Base-by-base conservation (phyloP, 768 basidiomycete species). In the Baorangia bicolor region DNA sequence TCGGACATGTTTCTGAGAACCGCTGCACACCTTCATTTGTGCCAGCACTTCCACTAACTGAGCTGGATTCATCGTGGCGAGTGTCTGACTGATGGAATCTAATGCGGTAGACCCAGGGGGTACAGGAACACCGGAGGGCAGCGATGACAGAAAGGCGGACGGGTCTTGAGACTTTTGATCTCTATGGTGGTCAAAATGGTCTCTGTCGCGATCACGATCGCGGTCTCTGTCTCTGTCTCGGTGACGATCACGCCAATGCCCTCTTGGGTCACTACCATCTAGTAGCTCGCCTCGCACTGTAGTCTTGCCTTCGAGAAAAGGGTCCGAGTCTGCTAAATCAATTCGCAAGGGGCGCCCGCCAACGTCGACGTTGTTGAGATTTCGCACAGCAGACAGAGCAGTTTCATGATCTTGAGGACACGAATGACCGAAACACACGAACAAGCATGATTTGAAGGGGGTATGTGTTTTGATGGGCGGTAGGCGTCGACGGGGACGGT, bases 321-420 rank as follows among this genome's bases (percentile, higher is more conserved):
- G 92, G 63, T 94, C 93, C 28, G 91, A 93, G 68, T 95, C 92
- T 43, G 94, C 93, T 34, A 96, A 81, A 70, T 98, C 96, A 64
- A 99, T 95, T 46, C 95, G 87, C 41, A 99, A 79, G 2, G 91
- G 89, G 10, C 97, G 85, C 4, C 97, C 97, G 53, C 91, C 93
- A 31, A 98, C 90, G 63, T 94, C 92, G 48, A 85, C 85, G 57
- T 91, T 92, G 73, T 97, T 94, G 46, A 99, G 82, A 68, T 98
- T 99, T 65, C 97, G 87, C 16, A 99, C 93, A 45, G 97, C 97
- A 48, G 94, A 96, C 25, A 84, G 74, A 8, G 97, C 97, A 23
- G 97, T 98, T 73, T 97, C 95, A 71, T 96, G 92, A 73, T 99
- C 97, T 90, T 72, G 62, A 51, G 41, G 44, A 44, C 51, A 59